These are phyloP conservation scores for Xylaria intraflava DNA, from an alignment of 495 filamentous ascomycete genomes.

Conservation along the genomic window DNA sequence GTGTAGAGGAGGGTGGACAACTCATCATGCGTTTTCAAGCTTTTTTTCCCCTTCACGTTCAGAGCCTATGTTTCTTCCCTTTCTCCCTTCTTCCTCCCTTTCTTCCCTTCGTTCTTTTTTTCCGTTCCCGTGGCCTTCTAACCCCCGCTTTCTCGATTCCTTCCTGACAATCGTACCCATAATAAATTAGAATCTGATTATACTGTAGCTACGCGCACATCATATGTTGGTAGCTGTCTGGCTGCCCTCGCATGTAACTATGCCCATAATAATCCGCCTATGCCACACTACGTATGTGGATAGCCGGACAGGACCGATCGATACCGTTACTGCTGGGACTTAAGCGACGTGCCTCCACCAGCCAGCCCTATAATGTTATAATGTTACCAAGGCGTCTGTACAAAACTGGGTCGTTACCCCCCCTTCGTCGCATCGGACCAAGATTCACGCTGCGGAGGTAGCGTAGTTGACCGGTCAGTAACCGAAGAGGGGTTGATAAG, in stretches of 20 bases:
- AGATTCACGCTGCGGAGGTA: not conserved
- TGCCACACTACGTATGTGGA: too few relatives aligned
- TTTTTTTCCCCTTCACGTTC: not conserved
- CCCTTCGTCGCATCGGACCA: not conserved
- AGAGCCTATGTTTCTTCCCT: not conserved
- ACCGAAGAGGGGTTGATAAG: not conserved
- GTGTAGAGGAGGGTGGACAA: constrained; percentile 14
- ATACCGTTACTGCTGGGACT: too few relatives aligned
- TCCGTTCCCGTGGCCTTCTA: not conserved
- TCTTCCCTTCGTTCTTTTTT: not conserved
- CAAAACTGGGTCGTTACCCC: not conserved
- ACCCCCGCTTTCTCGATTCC: not conserved
- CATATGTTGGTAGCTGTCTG: too few relatives aligned
- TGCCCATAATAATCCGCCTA: too few relatives aligned
- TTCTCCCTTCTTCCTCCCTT: not conserved
- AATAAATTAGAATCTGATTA: too few relatives aligned
- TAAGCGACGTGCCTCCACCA: too few relatives aligned
- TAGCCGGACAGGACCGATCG: too few relatives aligned
- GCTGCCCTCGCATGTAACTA: too few relatives aligned
- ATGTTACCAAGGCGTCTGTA: constrained; percentile 1
- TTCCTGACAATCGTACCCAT: too few relatives aligned
- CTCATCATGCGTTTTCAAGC: constrained; percentile 14
- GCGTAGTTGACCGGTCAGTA: not conserved
- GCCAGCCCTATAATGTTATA: constrained; percentile 9
- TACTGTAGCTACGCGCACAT: too few relatives aligned